phyloP scores from a whole-genome alignment of 192 early-diverging fungal species.

The Radiomyces spectabilis region DNA sequence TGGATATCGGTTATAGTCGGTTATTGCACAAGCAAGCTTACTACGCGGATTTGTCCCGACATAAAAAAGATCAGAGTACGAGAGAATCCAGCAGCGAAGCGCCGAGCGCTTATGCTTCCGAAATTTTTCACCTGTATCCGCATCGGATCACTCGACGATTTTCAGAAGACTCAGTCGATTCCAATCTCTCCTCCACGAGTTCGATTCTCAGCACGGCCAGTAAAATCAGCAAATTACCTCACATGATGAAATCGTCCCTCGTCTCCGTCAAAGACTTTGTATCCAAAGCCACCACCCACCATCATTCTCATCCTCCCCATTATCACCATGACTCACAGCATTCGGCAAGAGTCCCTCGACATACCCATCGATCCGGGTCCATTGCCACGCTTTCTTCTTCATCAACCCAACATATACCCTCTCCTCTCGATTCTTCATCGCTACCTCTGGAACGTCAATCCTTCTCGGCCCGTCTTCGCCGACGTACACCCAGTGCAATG shows the following conservation, averaged over 20 bases:
- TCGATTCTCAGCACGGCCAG: slow-evolving; percentile 27
- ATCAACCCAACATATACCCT: not conserved
- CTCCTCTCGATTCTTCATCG: not conserved
- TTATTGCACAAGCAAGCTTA: too few species aligned
- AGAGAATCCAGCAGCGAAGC: too few species aligned
- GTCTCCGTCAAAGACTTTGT: slow-evolving; percentile 23
- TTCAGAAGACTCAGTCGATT: slow-evolving; percentile 28
- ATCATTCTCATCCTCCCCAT: too few species aligned
- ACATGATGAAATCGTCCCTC: slow-evolving; percentile 19
- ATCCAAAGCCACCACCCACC: slow-evolving; percentile 4
- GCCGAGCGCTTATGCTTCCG: too few species aligned
- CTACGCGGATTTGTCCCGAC: too few species aligned
- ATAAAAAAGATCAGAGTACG: too few species aligned
- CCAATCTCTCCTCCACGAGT: slow-evolving; percentile 18
- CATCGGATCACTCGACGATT: too few species aligned
- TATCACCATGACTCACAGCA: slow-evolving; percentile 4
- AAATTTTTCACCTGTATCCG: too few species aligned
- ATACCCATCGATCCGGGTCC: too few species aligned
- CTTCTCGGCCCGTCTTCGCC: not conserved
- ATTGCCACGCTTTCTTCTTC: not conserved
- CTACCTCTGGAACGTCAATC: slow-evolving; percentile 3
- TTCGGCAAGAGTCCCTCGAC: not conserved
- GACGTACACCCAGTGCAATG: slow-evolving; percentile 7
- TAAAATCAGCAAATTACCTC: slow-evolving; percentile 16
- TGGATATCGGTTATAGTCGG: too few species aligned